Evolutionary conservation across 306 rosid species (phyloP).

Genomic region (cucumber (Cucumis sativus)): Cucumber_9930_V3 NC_026656.2:11670501-11671000

Average conservation of each 20-base stretch:
- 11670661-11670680: slow-evolving; percentile 11
- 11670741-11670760: slow-evolving; percentile 97
- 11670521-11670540: slow-evolving; percentile 44
- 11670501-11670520: slow-evolving; percentile 2
- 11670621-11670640: slow-evolving; percentile 55
- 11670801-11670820: slow-evolving; percentile 93
- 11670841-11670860: slow-evolving; percentile 9
- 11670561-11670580: slow-evolving; percentile 78
- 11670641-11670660: background rate
- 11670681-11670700: slow-evolving; percentile 11
- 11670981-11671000: background rate
- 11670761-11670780: slow-evolving; percentile 73
- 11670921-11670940: background rate
- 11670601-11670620: slow-evolving; percentile 70
- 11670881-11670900: background rate
- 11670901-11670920: background rate
- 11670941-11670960: background rate
- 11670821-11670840: slow-evolving; percentile 28
- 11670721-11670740: slow-evolving; percentile 53
- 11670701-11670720: slow-evolving; percentile 5
- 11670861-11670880: background rate
- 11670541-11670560: slow-evolving; percentile 41
- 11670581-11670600: slow-evolving; percentile 77
- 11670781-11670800: slow-evolving; percentile 93
- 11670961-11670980: background rate